These are phyloP conservation scores for Xylona heveae DNA, from an alignment of 495 filamentous ascomycete genomes.

Conservation along the genomic window DNA sequence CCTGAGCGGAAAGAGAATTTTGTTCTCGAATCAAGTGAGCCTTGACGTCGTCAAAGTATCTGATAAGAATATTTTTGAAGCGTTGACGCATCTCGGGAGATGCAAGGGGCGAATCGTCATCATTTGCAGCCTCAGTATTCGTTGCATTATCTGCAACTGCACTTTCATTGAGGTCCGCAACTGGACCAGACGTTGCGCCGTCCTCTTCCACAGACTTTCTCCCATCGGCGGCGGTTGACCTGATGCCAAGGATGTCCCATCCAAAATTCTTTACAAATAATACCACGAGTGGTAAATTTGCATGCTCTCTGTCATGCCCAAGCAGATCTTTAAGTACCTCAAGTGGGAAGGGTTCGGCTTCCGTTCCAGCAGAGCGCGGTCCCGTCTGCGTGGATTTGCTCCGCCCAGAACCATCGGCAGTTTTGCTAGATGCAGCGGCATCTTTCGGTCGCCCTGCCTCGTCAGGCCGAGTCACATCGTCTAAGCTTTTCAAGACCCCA, in stretches of 20 bases:
- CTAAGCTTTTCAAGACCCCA: slow-evolving; percentile 63
- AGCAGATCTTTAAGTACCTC: slow-evolving; percentile 93
- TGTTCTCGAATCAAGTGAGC: slow-evolving; percentile 75
- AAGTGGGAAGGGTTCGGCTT: slow-evolving; percentile 66
- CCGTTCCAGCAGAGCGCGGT: neutral
- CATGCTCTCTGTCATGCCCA: slow-evolving; percentile 79
- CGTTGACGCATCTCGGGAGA: slow-evolving; percentile 59
- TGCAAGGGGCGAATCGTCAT: slow-evolving; percentile 49
- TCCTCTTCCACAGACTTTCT: slow-evolving; percentile 74
- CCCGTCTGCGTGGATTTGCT: neutral
- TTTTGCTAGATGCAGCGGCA: slow-evolving; percentile 23
- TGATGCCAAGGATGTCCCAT: slow-evolving; percentile 84
- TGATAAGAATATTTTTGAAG: slow-evolving; percentile 69
- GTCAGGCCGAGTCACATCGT: slow-evolving; percentile 73
- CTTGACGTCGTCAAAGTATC: slow-evolving; percentile 90
- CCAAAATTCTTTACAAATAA: slow-evolving; percentile 89
- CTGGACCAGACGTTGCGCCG: slow-evolving; percentile 36
- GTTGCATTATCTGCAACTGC: slow-evolving; percentile 12
- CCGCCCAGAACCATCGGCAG: slow-evolving; percentile 13
- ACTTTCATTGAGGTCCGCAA: too few relatives aligned
- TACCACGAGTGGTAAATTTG: slow-evolving; percentile 76
- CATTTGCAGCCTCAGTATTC: neutral
- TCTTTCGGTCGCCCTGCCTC: slow-evolving; percentile 47
- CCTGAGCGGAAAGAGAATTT: slow-evolving; percentile 60
- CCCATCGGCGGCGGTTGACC: slow-evolving; percentile 40